Evolutionary conservation across 495 filamentous ascomycete genomes (phyloP).

Genomic region (Aspergillus diversus): DNA sequence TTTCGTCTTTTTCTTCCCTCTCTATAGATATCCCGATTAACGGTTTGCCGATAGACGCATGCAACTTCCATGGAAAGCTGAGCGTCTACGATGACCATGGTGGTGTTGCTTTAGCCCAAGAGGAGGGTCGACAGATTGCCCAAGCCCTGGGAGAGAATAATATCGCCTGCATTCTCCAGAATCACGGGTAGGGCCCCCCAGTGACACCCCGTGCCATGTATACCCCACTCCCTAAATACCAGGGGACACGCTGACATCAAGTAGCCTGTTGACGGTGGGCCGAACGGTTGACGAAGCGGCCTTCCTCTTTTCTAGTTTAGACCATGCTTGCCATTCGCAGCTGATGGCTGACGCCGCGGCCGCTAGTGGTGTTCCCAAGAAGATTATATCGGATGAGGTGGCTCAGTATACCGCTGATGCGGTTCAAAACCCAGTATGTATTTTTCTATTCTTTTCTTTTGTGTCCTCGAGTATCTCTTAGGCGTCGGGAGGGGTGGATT

Average conservation of each 20-base stretch:
- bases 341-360: conserved; percentile 67
- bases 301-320: conserved; percentile 68
- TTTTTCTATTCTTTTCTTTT: background rate
- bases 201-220: background rate
- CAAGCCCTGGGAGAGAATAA: conserved; percentile 63
- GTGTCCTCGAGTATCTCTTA: background rate
- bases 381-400: conserved; percentile 47
- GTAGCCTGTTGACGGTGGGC: conserved; percentile 62
- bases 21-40: conserved; percentile 4
- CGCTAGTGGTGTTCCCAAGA: conserved; percentile 59
- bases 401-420: conserved; percentile 45
- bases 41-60: conserved; percentile 48
- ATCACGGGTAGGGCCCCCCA: conserved; percentile 55
- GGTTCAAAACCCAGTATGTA: conserved; percentile 45
- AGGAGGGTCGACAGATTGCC: conserved; percentile 64
- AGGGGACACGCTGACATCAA: conserved; percentile 5
- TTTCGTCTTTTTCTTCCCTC: background rate
- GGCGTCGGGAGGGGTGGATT: background rate
- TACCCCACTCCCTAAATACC: background rate
- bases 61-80: conserved; percentile 58
- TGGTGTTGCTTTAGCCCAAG: conserved; percentile 61
- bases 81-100: conserved; percentile 57
- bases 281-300: conserved; percentile 68
- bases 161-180: conserved; percentile 66
- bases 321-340: conserved; percentile 68